Base-by-base conservation (phyloP, 78 protist species). In the Dictyostelium purpureum region DNA sequence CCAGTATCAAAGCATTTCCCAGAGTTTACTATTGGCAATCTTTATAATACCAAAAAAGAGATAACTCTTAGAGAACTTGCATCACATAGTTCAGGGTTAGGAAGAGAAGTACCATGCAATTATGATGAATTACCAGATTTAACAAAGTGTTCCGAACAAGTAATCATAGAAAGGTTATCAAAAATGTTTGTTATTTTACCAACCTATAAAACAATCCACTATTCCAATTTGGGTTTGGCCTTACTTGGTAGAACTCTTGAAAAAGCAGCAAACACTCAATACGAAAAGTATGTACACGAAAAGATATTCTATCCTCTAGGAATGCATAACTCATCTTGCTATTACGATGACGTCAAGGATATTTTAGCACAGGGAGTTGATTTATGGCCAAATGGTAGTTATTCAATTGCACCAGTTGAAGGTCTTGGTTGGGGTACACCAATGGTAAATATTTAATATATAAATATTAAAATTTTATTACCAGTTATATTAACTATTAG, bases 31-130 rank as follows among this genome's bases (percentile, higher is more conserved):
- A 42, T 88, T 51, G 21, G 52, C 10, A 37, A 88, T 28, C 73
- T 42, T 10, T 88, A 74, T 42, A 52, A 52, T 43, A 49, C 77
- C 0, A 37, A 73, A 21, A 71, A 45, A 43, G 35, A 56, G 4
- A 76, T 76, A 10, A 74, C 93, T 24, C 47, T 88, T 49, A 77
- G 93, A 54, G 76, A 88, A 43, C 35, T 88, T 19, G 31, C 85
- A 38, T 59, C 77, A 16, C 93, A 88, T 78, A 77, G 67, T 40
- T 54, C 75, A 28, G 93, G 93, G 0, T 42, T 88, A 21, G 77
- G 79, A 40, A 51, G 93, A 61, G 93, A 88, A 21, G 67, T 88
- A 2, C 93, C 93, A n/a, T 88, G 93, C 43, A 49, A 70, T 79
- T 79, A 47, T 52, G 52, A 69, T 69, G 35, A 40, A 10, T 40